A percentile compares a stretch with the other conserved stretches of the same genome.
Evolutionary conservation across 495 filamentous ascomycete genomes (phyloP).

Genomic region (Lophium mytilinum): DNA sequence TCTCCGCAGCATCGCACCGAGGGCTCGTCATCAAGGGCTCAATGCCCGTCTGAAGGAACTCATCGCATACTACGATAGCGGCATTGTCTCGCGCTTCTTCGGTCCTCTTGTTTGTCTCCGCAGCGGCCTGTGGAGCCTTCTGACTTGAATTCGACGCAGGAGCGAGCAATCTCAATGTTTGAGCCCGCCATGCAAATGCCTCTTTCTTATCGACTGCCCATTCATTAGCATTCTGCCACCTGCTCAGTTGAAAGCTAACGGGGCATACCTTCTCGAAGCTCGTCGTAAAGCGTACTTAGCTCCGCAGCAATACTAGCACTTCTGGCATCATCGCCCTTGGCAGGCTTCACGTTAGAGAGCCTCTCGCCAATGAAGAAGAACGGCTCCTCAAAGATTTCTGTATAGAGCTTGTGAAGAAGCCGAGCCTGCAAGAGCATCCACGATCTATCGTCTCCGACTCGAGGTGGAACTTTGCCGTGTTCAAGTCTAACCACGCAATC

Average conservation of each 20-base stretch:
- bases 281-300: neutral
- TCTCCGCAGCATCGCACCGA: neutral
- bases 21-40: neutral
- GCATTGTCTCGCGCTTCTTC: neutral
- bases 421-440: neutral
- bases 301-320: neutral
- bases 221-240: neutral
- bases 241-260: neutral
- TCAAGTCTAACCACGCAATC: neutral
- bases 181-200: neutral
- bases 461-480: neutral
- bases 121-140: neutral
- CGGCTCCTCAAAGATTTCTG: neutral
- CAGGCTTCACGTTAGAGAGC: neutral
- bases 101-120: neutral
- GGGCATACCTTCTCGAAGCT: neutral
- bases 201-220: neutral
- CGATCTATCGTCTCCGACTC: neutral
- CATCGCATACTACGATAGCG: neutral
- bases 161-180: neutral
- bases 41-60: neutral
- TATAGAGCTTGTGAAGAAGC: neutral
- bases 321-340: neutral
- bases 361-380: neutral
- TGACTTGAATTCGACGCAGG: neutral